A percentile compares a stretch with the other conserved stretches of the same genome.
Conservation (phyloP, 1,284 basidiomycete genomes). For the Marasmius oreades region DNA sequence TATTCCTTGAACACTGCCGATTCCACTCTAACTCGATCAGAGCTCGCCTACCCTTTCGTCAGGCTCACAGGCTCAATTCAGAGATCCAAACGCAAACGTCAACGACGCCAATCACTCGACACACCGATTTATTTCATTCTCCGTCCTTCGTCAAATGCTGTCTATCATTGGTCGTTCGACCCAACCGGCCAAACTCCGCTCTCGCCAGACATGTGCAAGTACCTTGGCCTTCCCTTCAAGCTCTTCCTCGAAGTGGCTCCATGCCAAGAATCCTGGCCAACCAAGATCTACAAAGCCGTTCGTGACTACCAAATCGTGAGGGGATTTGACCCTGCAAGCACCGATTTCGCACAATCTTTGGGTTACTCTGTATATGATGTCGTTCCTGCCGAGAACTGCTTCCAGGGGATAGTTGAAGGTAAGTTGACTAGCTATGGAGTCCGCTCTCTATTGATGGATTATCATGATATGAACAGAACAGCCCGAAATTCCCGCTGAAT, state of each 20-base stretch:
- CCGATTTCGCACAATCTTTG: neutral
- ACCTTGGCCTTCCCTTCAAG: neutral
- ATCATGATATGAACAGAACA: too few species aligned
- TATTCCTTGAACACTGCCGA: neutral
- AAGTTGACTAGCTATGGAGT: too few species aligned
- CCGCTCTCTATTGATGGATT: too few species aligned
- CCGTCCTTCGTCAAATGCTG: neutral
- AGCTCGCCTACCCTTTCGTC: neutral
- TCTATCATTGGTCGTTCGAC: neutral
- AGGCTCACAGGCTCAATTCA: neutral
- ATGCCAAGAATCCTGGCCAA: neutral
- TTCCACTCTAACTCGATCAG: neutral
- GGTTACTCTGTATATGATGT: neutral
- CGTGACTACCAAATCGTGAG: neutral
- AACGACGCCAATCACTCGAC: neutral
- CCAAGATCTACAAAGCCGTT: neutral
- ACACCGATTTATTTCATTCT: neutral
- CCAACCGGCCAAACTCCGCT: neutral
- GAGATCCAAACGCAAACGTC: neutral
- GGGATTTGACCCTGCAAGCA: neutral
- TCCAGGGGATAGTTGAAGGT: too few species aligned
- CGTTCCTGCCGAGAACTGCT: too few species aligned
- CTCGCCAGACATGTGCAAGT: neutral
- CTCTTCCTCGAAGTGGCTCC: neutral
- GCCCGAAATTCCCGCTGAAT: too few species aligned